Evolutionary conservation across 2,329 filamentous ascomycete species (phyloP).

Genomic region (Immersiporthe knoxdaviesiana): DNA sequence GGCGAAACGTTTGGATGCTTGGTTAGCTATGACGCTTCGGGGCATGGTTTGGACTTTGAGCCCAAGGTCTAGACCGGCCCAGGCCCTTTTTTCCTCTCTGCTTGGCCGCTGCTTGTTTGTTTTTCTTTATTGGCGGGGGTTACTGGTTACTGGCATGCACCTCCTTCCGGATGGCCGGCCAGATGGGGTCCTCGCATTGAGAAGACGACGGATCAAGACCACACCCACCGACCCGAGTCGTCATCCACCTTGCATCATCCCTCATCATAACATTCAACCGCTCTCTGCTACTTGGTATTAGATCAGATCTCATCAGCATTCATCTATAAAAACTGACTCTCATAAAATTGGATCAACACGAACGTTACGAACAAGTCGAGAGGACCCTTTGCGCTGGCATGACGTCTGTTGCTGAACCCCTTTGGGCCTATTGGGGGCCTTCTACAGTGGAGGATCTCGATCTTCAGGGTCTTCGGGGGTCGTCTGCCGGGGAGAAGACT

Average conservation of each 20-base stretch:
- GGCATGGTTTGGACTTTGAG: background rate
- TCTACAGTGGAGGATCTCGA: constrained; percentile 3
- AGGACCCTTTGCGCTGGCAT: background rate
- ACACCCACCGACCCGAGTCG: background rate
- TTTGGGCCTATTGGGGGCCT: background rate
- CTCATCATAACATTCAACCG: background rate
- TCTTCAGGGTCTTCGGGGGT: background rate
- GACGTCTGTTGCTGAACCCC: background rate
- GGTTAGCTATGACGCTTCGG: background rate
- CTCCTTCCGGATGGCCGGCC: background rate
- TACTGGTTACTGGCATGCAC: background rate
- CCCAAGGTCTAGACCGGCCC: background rate
- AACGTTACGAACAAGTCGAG: background rate
- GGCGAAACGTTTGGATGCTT: background rate
- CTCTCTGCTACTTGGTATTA: no score
- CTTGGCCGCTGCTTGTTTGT: background rate
- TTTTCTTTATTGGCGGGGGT: background rate
- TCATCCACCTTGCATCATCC: background rate
- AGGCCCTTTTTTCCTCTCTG: background rate
- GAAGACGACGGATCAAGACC: background rate
- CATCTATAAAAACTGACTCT: no score
- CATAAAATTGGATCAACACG: no score
- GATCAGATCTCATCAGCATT: no score
- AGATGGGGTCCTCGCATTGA: background rate
- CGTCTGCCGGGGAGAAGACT: background rate